phyloP scores from a whole-genome alignment of 1,284 basidiomycete species.

The Microbotryum saponariae region DNA sequence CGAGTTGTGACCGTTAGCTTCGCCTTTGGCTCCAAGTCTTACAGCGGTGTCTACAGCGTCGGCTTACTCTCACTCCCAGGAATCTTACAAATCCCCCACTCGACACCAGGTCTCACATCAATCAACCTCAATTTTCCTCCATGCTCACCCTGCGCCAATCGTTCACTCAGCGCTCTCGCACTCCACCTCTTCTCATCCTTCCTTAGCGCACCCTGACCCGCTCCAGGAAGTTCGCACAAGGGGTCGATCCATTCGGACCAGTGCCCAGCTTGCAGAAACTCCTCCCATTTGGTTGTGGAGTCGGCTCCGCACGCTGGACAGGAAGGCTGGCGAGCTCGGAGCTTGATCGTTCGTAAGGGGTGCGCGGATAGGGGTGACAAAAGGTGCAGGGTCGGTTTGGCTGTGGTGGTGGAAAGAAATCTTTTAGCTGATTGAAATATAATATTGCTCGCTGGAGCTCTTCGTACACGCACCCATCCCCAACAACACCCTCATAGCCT shows the following conservation, averaged over 20 bases:
- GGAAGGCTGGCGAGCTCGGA: slow-evolving; percentile 57
- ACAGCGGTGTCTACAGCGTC: not conserved
- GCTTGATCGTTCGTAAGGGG: slow-evolving; percentile 72
- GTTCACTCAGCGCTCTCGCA: not conserved
- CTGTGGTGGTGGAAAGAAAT: not conserved
- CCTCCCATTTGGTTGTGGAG: slow-evolving; percentile 27
- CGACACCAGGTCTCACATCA: slow-evolving; percentile 72
- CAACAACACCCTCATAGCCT: slow-evolving; percentile 73
- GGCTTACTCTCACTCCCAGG: slow-evolving; percentile 64
- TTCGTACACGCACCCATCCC: slow-evolving; percentile 54
- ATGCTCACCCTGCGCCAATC: slow-evolving; percentile 16
- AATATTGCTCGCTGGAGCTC: not conserved
- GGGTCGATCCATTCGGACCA: slow-evolving; percentile 34
- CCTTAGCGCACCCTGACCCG: slow-evolving; percentile 39
- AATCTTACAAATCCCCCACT: slow-evolving; percentile 80
- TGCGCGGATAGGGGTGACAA: slow-evolving; percentile 62
- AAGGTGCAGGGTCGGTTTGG: slow-evolving; percentile 55
- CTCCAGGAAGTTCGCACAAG: slow-evolving; percentile 52
- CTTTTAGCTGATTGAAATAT: too few species aligned
- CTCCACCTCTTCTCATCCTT: not conserved
- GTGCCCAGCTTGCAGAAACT: slow-evolving; percentile 13
- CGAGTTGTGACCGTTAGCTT: not conserved
- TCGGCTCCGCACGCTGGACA: slow-evolving; percentile 58
- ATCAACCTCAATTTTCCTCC: slow-evolving; percentile 46
- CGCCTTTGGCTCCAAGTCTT: not conserved